phyloP scores from a whole-genome alignment of 2,329 filamentous ascomycete genomes.

The Daldinia sp. region DNA sequence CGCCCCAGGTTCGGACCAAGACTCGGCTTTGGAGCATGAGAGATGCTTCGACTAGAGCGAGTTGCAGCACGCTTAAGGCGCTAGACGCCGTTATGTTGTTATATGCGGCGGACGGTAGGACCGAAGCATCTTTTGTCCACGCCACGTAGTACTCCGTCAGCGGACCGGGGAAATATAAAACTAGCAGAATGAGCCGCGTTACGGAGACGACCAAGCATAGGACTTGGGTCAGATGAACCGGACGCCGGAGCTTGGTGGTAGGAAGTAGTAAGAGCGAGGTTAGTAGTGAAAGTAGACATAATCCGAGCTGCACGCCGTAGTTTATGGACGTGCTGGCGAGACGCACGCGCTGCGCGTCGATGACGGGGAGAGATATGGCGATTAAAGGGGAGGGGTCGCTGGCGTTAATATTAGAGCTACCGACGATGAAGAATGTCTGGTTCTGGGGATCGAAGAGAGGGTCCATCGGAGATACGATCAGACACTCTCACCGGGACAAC shows the following conservation, averaged over 20 bases:
- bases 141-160: constrained; percentile 72
- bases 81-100: constrained; percentile 56
- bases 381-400: constrained; percentile 16
- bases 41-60: constrained; percentile 60
- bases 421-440: constrained; percentile 47
- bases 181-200: constrained; percentile 68
- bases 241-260: constrained; percentile 71
- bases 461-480: constrained; percentile 2
- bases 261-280: constrained; percentile 76
- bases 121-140: constrained; percentile 66
- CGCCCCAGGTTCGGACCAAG: constrained; percentile 63
- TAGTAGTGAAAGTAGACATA: constrained; percentile 72
- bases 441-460: constrained; percentile 42
- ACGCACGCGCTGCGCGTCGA: constrained; percentile 45
- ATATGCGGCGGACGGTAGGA: constrained; percentile 58
- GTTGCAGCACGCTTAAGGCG: constrained; percentile 58
- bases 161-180: constrained; percentile 70
- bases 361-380: constrained; percentile 41
- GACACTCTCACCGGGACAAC: neutral
- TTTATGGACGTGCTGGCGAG: constrained; percentile 64
- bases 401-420: constrained; percentile 26
- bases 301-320: constrained; percentile 78
- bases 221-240: constrained; percentile 75
- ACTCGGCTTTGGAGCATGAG: constrained; percentile 66
- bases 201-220: constrained; percentile 70